Base-by-base conservation (phyloP, 2,329 filamentous ascomycete species). In the Talaromyces atroroseus region DNA sequence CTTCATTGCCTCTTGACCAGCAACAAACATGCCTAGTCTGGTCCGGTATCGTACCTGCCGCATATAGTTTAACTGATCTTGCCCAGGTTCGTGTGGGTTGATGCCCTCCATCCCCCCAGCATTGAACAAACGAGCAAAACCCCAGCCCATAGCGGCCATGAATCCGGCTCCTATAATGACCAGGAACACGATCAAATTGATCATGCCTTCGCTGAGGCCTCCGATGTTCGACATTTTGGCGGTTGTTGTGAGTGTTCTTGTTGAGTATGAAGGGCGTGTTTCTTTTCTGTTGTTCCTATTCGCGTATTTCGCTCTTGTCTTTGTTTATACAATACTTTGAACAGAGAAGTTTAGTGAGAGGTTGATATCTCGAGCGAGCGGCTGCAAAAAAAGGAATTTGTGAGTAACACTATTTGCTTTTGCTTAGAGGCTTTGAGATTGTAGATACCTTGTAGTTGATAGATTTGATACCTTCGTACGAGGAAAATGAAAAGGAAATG, bases 21-120 rank as follows among this genome's bases (percentile, higher is more conserved):
- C 46, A 34, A 34, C 42, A 44, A 50, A 58, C 50, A 58, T 34
- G 29, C 46, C 51, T 10, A 58, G 23, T 20, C 49, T 44, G 4
- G 36, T 54, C 18, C 38, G 45, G 18, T 58, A 58, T 32, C 51
- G 56, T 23, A 58, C 56, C 40, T 52, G 49, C n/a, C 56, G 56
- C 56, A 58, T 58, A 51, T 58, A 58, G 26, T 50, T 49, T 14
- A 54, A 8, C 24, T 58, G 56, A 8, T 58, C 51, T 5, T 45
- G 56, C 8, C 36, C 26, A 0, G 56, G 56, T 32, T 58, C 56
- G 18, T n/a, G 38, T 2, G 52, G 16, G 6, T 45, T 45, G 4
- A 32, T 7, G 1, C 45, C 21, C 1, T 18, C n/a, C 46, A 21
- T 36, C 18, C 29, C 45, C 3, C 16, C 56, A 1, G 45, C 34